Evolutionary conservation across 2,329 filamentous ascomycete species (phyloP).

Genomic region (Verticillium nonalfalfae): DNA sequence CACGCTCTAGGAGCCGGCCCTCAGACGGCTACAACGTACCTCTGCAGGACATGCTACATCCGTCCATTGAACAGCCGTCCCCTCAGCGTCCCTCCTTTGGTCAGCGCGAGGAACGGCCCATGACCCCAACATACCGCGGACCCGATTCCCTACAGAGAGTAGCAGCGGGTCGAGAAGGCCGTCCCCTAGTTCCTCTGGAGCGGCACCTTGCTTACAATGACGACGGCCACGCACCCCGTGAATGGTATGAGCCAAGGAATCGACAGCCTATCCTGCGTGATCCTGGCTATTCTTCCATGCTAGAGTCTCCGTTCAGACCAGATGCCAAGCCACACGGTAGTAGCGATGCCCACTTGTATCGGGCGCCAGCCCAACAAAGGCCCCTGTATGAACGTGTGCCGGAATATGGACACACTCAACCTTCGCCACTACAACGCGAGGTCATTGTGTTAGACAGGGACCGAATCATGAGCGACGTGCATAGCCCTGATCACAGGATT

Average conservation of each 20-base stretch:
- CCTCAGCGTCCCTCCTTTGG: constrained; percentile 26
- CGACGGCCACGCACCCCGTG: not conserved
- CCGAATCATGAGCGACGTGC: not conserved
- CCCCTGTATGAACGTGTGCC: not conserved
- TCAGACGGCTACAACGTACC: not conserved
- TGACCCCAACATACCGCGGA: constrained; percentile 3
- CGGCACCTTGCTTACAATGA: not conserved
- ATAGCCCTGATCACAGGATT: not conserved
- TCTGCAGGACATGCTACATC: constrained; percentile 36
- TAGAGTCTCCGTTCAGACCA: not conserved
- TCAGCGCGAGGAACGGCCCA: constrained; percentile 17
- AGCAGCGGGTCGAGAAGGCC: constrained; percentile 4
- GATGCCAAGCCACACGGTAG: not conserved
- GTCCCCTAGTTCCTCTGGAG: constrained; percentile 6
- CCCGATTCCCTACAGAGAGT: not conserved
- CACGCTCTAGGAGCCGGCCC: not conserved
- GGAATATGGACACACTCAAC: not conserved
- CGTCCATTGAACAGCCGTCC: constrained; percentile 37
- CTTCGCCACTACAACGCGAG: not conserved
- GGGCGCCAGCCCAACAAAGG: not conserved
- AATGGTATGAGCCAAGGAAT: not conserved
- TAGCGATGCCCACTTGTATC: not conserved
- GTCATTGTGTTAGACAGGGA: not conserved
- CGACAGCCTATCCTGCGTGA: not conserved
- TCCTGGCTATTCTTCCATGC: not conserved